Base-by-base conservation (phyloP, 78 protist species). In the Pigoraptor vietnamica region DNA sequence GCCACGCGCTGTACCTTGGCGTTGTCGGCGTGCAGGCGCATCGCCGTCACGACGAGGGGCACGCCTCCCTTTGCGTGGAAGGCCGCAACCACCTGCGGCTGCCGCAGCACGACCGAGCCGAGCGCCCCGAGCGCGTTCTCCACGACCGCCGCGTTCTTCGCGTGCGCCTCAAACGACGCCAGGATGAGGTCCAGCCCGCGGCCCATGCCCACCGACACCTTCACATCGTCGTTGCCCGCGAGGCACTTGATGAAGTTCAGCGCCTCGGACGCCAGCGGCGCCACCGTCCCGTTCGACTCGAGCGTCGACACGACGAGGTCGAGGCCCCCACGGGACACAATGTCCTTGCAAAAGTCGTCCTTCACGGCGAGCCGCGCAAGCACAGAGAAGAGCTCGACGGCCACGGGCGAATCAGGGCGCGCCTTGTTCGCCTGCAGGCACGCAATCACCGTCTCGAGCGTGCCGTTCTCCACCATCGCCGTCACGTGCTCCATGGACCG, bases 351-450 rank as follows among this genome's bases (percentile, higher is more conserved):
- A 79, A 79, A 79, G 10, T 79, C 84, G 32, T 79, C 32, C 84
- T 79, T 79, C 32, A 79, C 84, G 84, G 84, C 84, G 32, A 79
- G 84, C 34, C 84, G 84, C n/a, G 84, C 84, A 25, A 79, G 84
- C 6, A 48, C 67, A 21, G 67, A 48, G 67, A 48, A 48, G 29
- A 48, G 67, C 67, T 48, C 67, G 67, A 48, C 67, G 29, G 67
- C 6, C 6, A 48, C 67, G 67, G 29, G 67, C 67, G 67, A 48
- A 48, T 48, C 14, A 21, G 67, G 67, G 67, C 67, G 67, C 67
- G 67, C 67, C 14, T 48, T 48, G 67, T 48, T 48, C 14, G 67
- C 67, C 67, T 48, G 67, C 67, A 48, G 67, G 29, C 29, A 6
- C 67, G 67, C 67, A 48, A 79, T 79, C 84, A 79, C 34, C 84